Base-by-base conservation (phyloP, 805 yeast genomes). In the Kuraishia piskuri region DNA sequence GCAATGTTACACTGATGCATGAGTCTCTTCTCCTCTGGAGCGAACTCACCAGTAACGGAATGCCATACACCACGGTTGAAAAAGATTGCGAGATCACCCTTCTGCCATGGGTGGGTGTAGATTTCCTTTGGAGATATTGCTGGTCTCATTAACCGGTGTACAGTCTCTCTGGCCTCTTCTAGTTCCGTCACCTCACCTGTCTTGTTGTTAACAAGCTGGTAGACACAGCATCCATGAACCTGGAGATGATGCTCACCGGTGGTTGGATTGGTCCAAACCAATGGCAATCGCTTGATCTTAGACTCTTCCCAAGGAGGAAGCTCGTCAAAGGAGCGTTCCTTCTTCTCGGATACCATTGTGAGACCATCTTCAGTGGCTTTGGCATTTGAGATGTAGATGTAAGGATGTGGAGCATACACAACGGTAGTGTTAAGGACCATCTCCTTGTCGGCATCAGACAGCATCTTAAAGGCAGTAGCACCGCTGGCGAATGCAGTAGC, bases 1-100 rank as follows among this genome's bases (percentile, higher is more conserved):
- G 96, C 96, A 66, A 90, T 87, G 71, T 90, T 90, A 71, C 96
- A 90, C 72, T 90, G 96, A 65, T 90, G 96, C 95, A 90, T 89
- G 64, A 90, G 74, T 68, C 96, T 80, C 62, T 80, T 82, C 64
- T 89, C 94, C 50, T 86, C 88, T 20, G 78, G 77, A 20, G 79
- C 83, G 69, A 90, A 85, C 68, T 89, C 96, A 52, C 96, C 96
- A 17, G 96, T 89, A 31, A 90, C 96, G 1, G 92, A 82, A 66
- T 90, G 96, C 86, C 92, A 87, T 10, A 90, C 91, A 48, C 96
- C 96, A 66, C 92, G 78, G 75, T 90, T 90, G 70, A 76, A 89
- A 75, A 90, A 90, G 53, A 90, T 83, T 37, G 88, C 94, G 63
- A 90, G 76, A 62, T 90, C 96, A 53, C 96, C 96, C 58, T 82